A percentile compares a stretch with the other conserved stretches of the same genome.
Evolutionary conservation across 345 rosid genomes (phyloP).

Genomic region (Bruguiera sexangula): DNA sequence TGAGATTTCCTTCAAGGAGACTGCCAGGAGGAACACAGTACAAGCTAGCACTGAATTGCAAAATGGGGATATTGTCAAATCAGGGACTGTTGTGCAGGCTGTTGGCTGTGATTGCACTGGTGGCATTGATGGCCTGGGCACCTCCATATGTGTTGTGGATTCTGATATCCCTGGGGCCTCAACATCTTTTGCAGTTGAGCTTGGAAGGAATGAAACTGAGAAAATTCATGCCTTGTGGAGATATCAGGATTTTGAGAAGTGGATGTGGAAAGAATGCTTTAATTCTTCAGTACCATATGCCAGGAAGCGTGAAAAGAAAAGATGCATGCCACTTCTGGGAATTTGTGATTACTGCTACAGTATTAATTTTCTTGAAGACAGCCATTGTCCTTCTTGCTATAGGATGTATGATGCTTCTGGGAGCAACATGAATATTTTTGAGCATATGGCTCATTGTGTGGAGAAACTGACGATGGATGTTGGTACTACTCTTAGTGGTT

Average conservation of each 20-base stretch:
- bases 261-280: constrained; percentile 69
- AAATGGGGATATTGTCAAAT: constrained; percentile 22
- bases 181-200: constrained; percentile 53
- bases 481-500: constrained; percentile 21
- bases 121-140: constrained; percentile 35
- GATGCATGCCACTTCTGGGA: constrained; percentile 42
- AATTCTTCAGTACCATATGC: constrained; percentile 41
- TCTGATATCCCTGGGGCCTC: constrained; percentile 52
- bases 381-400: constrained; percentile 52
- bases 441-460: constrained; percentile 40
- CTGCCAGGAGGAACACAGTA: constrained; percentile 38
- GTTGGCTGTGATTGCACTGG: constrained; percentile 16
- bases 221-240: constrained; percentile 47
- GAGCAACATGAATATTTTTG: constrained; percentile 40
- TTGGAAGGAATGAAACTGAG: constrained; percentile 49
- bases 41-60: constrained; percentile 4
- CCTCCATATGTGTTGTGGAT: constrained; percentile 35
- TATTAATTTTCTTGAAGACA: constrained; percentile 38
- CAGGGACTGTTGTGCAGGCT: constrained; percentile 27
- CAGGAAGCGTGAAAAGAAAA: constrained; percentile 53
- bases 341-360: constrained; percentile 58
- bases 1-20: constrained; percentile 65
- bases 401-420: constrained; percentile 27
- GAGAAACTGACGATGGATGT: constrained; percentile 20
- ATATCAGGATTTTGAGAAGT: constrained; percentile 69